phyloP scores from a whole-genome alignment of 2,329 filamentous ascomycete species.

The Cadophora gregata region DNA sequence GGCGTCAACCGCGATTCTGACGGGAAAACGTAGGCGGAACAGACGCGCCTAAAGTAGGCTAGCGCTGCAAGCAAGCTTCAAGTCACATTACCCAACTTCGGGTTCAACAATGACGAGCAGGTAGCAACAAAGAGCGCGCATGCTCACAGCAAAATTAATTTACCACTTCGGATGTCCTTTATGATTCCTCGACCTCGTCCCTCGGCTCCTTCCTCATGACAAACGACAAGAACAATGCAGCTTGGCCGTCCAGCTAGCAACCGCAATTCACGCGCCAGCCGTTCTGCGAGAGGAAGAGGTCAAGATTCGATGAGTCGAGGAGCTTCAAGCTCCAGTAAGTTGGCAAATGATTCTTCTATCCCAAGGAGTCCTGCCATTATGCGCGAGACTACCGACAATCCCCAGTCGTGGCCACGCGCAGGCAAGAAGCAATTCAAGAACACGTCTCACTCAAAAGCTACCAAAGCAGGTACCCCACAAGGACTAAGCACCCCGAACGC shows the following conservation, averaged over 20 bases:
- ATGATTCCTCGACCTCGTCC: constrained; percentile 28
- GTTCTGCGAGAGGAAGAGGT: constrained; percentile 43
- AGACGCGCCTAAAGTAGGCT: neutral
- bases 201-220: constrained; percentile 38
- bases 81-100: neutral
- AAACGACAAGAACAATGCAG: constrained; percentile 42
- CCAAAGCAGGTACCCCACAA: constrained; percentile 28
- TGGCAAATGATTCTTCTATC: constrained; percentile 21
- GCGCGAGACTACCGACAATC: constrained; percentile 29
- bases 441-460: constrained; percentile 31
- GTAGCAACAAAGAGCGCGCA: constrained; percentile 19
- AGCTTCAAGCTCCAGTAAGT: constrained; percentile 44
- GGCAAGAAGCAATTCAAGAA: constrained; percentile 19
- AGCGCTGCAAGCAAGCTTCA: neutral
- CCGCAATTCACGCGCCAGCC: constrained; percentile 40
- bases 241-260: constrained; percentile 36
- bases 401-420: constrained; percentile 25
- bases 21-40: constrained; percentile 4
- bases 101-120: constrained; percentile 5
- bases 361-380: constrained; percentile 25
- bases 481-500: constrained; percentile 30
- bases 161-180: constrained; percentile 1
- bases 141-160: neutral
- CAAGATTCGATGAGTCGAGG: constrained; percentile 43
- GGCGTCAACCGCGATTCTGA: too few species aligned